Percentiles rank a stretch among this genome's conserved stretches.
Evolutionary conservation across 805 yeast species (phyloP).

Genomic region (Kodamaea neixiangensis): DNA sequence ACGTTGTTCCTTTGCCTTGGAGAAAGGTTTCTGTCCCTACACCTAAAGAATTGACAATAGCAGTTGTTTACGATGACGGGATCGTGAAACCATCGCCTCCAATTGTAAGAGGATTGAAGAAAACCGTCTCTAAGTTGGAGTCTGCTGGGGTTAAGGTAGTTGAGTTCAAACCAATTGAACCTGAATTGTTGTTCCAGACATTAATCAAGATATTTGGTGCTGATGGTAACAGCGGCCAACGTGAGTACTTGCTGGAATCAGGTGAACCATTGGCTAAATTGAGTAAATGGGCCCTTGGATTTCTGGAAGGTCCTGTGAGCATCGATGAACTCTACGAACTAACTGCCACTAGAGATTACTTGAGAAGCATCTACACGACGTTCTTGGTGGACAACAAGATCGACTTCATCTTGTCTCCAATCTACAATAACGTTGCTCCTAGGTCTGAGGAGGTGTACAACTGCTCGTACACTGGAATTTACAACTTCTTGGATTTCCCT

Average conservation of each 20-base stretch:
- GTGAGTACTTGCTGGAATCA: conserved; percentile 50
- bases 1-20: conserved; percentile 55
- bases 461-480: conserved; percentile 80
- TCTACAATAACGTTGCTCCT: conserved; percentile 70
- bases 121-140: conserved; percentile 52
- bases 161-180: conserved; percentile 57
- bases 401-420: conserved; percentile 69
- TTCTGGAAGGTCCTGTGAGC: conserved; percentile 53
- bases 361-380: conserved; percentile 58
- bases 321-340: conserved; percentile 56
- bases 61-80: conserved; percentile 64
- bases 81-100: conserved; percentile 70
- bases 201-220: conserved; percentile 57
- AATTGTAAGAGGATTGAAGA: conserved; percentile 50
- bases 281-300: conserved; percentile 59
- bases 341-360: conserved; percentile 54
- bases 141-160: conserved; percentile 60
- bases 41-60: conserved; percentile 54
- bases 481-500: conserved; percentile 72
- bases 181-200: conserved; percentile 58
- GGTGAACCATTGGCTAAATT: conserved; percentile 72
- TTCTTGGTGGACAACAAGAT: conserved; percentile 54
- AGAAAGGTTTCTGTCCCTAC: conserved; percentile 41
- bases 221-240: conserved; percentile 67
- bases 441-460: conserved; percentile 60